A percentile compares a stretch with the other conserved stretches of the same genome.
Conservation (phyloP, 148 eudicot genomes). For the Chenopodium formosanum region DNA sequence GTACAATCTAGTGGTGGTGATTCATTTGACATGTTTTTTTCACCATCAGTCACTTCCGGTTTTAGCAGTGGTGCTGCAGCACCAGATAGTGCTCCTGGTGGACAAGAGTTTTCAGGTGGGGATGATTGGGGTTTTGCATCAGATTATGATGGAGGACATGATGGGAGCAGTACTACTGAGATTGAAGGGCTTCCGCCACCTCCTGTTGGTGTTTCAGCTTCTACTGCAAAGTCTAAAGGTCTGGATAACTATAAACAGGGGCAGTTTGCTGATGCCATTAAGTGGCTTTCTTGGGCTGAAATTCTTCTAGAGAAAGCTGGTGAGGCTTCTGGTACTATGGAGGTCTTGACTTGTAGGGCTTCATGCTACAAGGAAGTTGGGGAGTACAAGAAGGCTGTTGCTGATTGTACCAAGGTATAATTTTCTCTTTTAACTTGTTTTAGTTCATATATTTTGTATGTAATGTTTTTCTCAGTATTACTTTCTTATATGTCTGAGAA, state of each 20-base stretch:
- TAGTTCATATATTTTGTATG: neutral
- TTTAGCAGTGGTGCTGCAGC: slow-evolving; percentile 33
- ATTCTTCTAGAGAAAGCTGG: slow-evolving; percentile 68
- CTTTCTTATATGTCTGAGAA: neutral
- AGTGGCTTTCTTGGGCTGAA: slow-evolving; percentile 98
- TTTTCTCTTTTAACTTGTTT: slow-evolving; percentile 5
- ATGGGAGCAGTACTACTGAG: slow-evolving; percentile 62
- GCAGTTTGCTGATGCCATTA: slow-evolving; percentile 91
- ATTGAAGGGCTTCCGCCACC: slow-evolving; percentile 96
- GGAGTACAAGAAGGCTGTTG: slow-evolving; percentile 96
- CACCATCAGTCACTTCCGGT: slow-evolving; percentile 36
- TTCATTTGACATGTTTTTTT: slow-evolving; percentile 63
- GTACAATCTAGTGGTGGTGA: slow-evolving; percentile 44
- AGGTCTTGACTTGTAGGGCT: slow-evolving; percentile 76
- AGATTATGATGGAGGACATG: slow-evolving; percentile 44
- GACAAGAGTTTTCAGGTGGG: slow-evolving; percentile 53
- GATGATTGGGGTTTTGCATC: slow-evolving; percentile 71
- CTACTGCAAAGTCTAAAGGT: slow-evolving; percentile 76
- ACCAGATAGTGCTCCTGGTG: slow-evolving; percentile 29
- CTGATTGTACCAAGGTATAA: slow-evolving; percentile 89
- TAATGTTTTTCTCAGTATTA: neutral
- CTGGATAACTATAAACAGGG: slow-evolving; percentile 87
- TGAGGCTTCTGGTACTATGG: slow-evolving; percentile 50
- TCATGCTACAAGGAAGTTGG: slow-evolving; percentile 98
- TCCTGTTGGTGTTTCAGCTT: slow-evolving; percentile 77